Percentiles rank a stretch among this genome's conserved stretches.
These are phyloP conservation scores for Trichoderma sp. DNA, from an alignment of 2,329 filamentous ascomycete species.

Conservation along the genomic window DNA sequence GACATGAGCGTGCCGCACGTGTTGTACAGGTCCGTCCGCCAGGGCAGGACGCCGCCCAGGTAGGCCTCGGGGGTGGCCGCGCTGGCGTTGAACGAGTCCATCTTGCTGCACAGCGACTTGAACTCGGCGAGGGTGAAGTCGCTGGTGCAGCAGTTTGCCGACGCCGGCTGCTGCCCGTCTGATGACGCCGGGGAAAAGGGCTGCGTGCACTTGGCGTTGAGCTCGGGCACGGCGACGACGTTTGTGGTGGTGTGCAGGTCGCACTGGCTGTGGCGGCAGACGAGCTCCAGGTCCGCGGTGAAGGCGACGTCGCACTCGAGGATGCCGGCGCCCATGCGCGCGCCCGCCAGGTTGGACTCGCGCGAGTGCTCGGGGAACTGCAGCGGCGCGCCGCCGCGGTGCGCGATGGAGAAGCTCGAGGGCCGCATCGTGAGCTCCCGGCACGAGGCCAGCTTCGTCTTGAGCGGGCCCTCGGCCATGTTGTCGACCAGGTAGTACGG, in stretches of 20 bases:
- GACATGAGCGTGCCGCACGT: conserved; percentile 64
- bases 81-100: conserved; percentile 64
- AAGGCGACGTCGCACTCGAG: conserved; percentile 70
- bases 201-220: conserved; percentile 64
- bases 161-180: conserved; percentile 49
- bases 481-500: conserved; percentile 66
- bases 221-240: conserved; percentile 62
- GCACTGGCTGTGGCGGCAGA: conserved; percentile 69
- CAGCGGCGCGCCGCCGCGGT: conserved; percentile 63
- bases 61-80: conserved; percentile 61
- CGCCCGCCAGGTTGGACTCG: conserved; percentile 62
- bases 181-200: conserved; percentile 59
- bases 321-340: conserved; percentile 68
- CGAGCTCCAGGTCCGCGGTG: conserved; percentile 65
- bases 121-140: conserved; percentile 71
- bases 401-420: conserved; percentile 61
- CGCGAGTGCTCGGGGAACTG: conserved; percentile 66
- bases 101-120: conserved; percentile 69
- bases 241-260: conserved; percentile 71
- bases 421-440: conserved; percentile 55
- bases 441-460: conserved; percentile 61
- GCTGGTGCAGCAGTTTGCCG: conserved; percentile 69
- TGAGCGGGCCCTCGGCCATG: conserved; percentile 63
- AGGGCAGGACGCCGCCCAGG: conserved; percentile 60
- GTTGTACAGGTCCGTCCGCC: conserved; percentile 67